Conservation (phyloP, 768 basidiomycete genomes). For the Tubosaeta sp. region DNA sequence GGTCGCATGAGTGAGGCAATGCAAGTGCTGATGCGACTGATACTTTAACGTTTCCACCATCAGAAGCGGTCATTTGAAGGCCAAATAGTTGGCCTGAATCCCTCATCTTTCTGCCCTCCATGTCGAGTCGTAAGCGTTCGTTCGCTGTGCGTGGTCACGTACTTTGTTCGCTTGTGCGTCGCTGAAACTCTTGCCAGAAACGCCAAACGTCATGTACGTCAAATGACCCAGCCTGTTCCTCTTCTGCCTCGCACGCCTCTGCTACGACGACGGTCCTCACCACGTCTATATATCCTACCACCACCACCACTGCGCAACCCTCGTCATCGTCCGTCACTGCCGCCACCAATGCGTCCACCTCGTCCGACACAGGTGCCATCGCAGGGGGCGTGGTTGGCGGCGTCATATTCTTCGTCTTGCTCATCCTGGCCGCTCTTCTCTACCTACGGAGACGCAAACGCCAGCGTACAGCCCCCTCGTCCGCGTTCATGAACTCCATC, state of each 20-base stretch:
- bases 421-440: constrained; percentile 34
- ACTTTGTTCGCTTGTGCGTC: background rate
- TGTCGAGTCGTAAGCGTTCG: background rate
- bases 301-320: background rate
- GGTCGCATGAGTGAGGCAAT: constrained; percentile 19
- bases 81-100: background rate
- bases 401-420: constrained; percentile 35
- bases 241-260: background rate
- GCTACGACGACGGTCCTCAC: too few species aligned
- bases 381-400: constrained; percentile 54
- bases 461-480: constrained; percentile 50
- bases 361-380: constrained; percentile 39
- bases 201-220: background rate
- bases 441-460: constrained; percentile 39
- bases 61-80: background rate
- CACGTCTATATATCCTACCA: background rate
- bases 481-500: constrained; percentile 47
- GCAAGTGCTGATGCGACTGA: constrained; percentile 11
- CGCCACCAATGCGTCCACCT: constrained; percentile 6
- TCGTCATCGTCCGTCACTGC: background rate
- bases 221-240: background rate
- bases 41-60: constrained; percentile 5
- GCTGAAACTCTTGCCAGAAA: constrained; percentile 10
- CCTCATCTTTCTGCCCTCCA: background rate
- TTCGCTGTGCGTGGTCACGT: constrained; percentile 3